phyloP scores from a whole-genome alignment of 176 grass and related monocot genomes.

The Carex parvula region DNA sequence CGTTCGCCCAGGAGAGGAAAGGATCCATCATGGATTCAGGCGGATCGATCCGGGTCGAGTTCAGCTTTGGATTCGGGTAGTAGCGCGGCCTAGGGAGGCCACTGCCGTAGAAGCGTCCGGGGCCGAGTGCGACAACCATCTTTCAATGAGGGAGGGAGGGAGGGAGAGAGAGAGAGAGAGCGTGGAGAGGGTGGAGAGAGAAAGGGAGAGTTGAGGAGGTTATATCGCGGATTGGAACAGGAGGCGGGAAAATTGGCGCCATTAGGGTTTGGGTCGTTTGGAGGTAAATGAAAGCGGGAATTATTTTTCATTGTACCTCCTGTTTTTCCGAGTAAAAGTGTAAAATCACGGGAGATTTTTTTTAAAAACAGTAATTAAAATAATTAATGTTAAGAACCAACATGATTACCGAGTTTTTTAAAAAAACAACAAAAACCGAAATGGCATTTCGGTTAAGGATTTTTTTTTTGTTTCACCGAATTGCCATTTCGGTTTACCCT shows the following conservation, averaged over 20 bases:
- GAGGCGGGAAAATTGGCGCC: constrained; percentile 24
- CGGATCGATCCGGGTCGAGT: constrained; percentile 45
- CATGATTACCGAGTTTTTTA: too few relatives aligned
- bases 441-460: too few relatives aligned
- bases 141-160: background rate
- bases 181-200: constrained; percentile 23
- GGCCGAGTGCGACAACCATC: constrained; percentile 69
- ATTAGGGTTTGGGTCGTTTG: background rate
- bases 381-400: too few relatives aligned
- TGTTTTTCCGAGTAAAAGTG: background rate
- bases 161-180: background rate
- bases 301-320: background rate
- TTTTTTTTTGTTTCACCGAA: too few relatives aligned
- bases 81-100: constrained; percentile 59
- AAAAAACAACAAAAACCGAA: too few relatives aligned
- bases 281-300: constrained; percentile 51
- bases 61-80: constrained; percentile 47
- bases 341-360: too few relatives aligned
- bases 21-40: constrained; percentile 56
- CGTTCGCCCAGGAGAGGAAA: constrained; percentile 59
- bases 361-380: too few relatives aligned
- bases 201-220: constrained; percentile 25
- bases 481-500: too few relatives aligned
- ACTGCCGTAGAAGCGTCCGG: constrained; percentile 75
- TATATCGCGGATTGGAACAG: background rate